Evolutionary conservation across 2,329 filamentous ascomycete genomes (phyloP).

Genomic region (Calycina marina): DNA sequence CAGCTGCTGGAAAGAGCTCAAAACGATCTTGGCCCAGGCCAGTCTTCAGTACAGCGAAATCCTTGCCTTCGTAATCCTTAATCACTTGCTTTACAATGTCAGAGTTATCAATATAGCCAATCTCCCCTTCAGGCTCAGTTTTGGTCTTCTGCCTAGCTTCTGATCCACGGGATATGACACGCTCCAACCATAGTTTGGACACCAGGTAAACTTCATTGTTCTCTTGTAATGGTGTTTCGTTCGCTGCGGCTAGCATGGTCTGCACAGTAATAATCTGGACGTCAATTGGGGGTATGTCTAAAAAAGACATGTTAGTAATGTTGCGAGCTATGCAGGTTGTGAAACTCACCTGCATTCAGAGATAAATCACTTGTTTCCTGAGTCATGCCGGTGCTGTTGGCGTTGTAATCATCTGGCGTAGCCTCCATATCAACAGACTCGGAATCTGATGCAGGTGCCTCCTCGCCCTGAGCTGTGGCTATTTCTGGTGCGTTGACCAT

Average conservation of each 20-base stretch:
- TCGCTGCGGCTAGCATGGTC: slow-evolving; percentile 38
- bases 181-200: slow-evolving; percentile 64
- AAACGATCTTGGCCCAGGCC: slow-evolving; percentile 58
- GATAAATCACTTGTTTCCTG: too few relatives aligned
- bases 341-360: too few relatives aligned
- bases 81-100: slow-evolving; percentile 57
- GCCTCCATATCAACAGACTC: slow-evolving; percentile 15
- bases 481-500: slow-evolving; percentile 18
- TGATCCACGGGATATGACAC: slow-evolving; percentile 51
- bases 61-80: slow-evolving; percentile 31
- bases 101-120: slow-evolving; percentile 73
- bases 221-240: slow-evolving; percentile 39
- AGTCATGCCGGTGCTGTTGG: slow-evolving; percentile 1
- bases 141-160: slow-evolving; percentile 44
- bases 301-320: slow-evolving; percentile 1
- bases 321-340: too few relatives aligned
- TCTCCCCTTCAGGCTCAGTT: slow-evolving; percentile 40
- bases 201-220: slow-evolving; percentile 66
- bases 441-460: slow-evolving; percentile 4
- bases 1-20: slow-evolving; percentile 60
- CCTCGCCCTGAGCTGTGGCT: not conserved
- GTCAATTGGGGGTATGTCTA: slow-evolving; percentile 35
- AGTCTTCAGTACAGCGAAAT: slow-evolving; percentile 60
- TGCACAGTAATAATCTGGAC: slow-evolving; percentile 64
- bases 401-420: slow-evolving; percentile 4